Conservation (phyloP, 129 eudicot species). For the Helianthus tuberosus region DNA sequence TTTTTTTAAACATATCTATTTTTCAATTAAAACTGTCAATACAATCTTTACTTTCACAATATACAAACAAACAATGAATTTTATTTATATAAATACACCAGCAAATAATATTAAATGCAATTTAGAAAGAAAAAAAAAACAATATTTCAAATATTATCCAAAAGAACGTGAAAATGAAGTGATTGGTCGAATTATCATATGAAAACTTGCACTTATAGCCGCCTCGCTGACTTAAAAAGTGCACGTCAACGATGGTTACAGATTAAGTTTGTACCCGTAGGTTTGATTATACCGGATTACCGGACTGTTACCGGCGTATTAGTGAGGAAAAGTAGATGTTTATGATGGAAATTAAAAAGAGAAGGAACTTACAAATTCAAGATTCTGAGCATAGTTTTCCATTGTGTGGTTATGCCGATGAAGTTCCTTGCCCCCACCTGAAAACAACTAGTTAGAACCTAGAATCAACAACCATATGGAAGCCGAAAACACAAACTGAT, state of each 20-base stretch:
- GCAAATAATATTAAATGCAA: not conserved
- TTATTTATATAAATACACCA: not conserved
- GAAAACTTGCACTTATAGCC: not conserved
- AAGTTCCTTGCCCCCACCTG: not conserved
- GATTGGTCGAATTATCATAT: not conserved
- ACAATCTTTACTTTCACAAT: not conserved
- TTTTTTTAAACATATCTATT: not conserved
- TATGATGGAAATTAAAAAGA: not conserved
- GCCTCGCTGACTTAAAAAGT: not conserved
- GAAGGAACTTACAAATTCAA: not conserved
- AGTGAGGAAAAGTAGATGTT: not conserved
- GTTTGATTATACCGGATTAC: not conserved
- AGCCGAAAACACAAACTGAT: not conserved
- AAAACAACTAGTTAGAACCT: not conserved
- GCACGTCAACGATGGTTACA: not conserved
- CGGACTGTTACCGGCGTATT: too few species aligned
- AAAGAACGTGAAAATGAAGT: not conserved
- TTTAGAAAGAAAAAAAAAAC: too few species aligned
- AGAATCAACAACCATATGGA: not conserved
- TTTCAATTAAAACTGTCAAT: not conserved
- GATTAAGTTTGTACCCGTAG: not conserved
- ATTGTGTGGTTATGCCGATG: not conserved
- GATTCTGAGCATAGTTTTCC: slow-evolving; percentile 1
- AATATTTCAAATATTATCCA: not conserved
- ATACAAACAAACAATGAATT: not conserved